Evolutionary conservation across 2,329 filamentous ascomycete species (phyloP).

Genomic region (Aspergillus pseudoglaucus): DNA sequence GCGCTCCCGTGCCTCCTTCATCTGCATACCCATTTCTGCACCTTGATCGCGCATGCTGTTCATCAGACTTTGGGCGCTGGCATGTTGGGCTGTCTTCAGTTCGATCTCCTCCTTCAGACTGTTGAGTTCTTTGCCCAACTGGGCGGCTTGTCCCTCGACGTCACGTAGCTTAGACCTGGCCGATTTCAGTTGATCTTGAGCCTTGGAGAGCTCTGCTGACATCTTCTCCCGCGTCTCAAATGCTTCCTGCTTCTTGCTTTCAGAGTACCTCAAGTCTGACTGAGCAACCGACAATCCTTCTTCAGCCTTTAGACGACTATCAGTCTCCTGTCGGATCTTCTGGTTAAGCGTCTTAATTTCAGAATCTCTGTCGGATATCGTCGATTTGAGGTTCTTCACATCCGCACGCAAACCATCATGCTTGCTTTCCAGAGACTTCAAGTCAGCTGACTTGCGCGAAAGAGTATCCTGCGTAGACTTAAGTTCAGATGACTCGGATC

Average conservation of each 20-base stretch:
- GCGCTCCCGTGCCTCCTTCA: constrained; percentile 78
- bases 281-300: constrained; percentile 68
- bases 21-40: constrained; percentile 78
- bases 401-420: constrained; percentile 78
- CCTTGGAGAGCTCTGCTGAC: constrained; percentile 60
- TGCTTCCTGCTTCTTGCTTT: constrained; percentile 73
- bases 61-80: constrained; percentile 75
- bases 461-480: constrained; percentile 72
- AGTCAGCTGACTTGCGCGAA: constrained; percentile 52
- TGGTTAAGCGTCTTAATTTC: constrained; percentile 75
- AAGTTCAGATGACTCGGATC: constrained; percentile 68
- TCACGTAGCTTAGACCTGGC: constrained; percentile 57
- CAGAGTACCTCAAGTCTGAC: constrained; percentile 69
- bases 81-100: constrained; percentile 78
- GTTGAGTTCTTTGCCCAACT: constrained; percentile 61
- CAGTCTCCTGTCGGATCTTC: constrained; percentile 68
- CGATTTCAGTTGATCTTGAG: constrained; percentile 62
- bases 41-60: constrained; percentile 91
- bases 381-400: constrained; percentile 61
- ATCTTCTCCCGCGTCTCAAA: constrained; percentile 66
- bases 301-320: constrained; percentile 65
- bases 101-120: constrained; percentile 71
- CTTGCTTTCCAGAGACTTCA: constrained; percentile 70
- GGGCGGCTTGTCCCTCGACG: constrained; percentile 66
- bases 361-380: constrained; percentile 64